Evolutionary conservation across 1,139 yeast species (phyloP).

Genomic region (Yamadazyma kanchanaburiensis): DNA sequence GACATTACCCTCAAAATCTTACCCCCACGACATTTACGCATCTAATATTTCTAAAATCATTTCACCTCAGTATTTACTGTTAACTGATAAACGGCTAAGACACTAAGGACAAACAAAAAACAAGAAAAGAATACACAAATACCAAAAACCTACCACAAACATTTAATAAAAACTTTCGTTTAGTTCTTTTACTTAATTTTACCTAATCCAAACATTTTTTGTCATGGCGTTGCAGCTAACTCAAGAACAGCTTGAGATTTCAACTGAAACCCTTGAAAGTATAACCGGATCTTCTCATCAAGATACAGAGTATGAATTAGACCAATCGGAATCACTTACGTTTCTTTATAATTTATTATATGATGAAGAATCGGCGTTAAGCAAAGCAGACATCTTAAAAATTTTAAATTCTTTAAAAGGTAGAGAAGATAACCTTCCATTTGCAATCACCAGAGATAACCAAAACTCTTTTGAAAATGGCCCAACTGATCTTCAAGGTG

Average conservation of each 20-base stretch:
- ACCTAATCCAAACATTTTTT: no score
- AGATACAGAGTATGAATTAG: conserved; percentile 36
- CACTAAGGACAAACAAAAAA: no score
- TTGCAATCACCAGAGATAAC: conserved; percentile 12
- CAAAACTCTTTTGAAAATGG: no score
- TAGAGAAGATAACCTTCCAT: conserved; percentile 34
- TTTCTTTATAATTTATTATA: conserved; percentile 39
- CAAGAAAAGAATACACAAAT: no score
- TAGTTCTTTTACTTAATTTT: no score
- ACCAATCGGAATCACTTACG: conserved; percentile 39
- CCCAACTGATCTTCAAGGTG: conserved; percentile 34
- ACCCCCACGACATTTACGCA: no score
- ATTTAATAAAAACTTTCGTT: no score
- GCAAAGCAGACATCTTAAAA: conserved; percentile 35
- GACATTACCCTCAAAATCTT: no score
- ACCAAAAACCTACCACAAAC: no score
- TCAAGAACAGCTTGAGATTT: conserved; percentile 9
- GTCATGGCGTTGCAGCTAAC: conserved; percentile 12
- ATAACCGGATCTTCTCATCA: conserved; percentile 7
- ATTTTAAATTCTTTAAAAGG: conserved; percentile 34
- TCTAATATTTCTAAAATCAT: no score
- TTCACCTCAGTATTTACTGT: no score
- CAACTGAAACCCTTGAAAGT: conserved; percentile 6
- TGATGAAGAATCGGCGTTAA: conserved; percentile 32
- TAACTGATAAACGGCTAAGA: no score